Conservation (phyloP, 306 rosid genomes). For the Cyclanthera cordifolia region DNA sequence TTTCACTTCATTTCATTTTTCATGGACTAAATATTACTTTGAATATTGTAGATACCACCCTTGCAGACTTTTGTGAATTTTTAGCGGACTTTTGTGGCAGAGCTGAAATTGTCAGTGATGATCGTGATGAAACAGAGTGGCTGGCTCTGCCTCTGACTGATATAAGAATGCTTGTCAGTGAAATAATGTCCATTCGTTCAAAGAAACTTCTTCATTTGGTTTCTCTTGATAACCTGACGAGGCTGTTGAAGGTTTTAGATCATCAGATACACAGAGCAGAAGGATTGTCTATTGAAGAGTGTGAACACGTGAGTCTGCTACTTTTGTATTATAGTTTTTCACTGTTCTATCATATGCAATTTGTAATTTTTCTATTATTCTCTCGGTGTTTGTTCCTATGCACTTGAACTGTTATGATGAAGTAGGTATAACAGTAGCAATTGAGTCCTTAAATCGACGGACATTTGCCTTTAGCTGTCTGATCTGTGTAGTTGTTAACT, state of each 20-base stretch:
- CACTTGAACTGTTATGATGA: not conserved
- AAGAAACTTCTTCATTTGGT: conserved; percentile 71
- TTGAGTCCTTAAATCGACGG: not conserved
- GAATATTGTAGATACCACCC: conserved; percentile 37
- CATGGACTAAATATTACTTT: conserved; percentile 14
- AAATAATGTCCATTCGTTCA: conserved; percentile 65
- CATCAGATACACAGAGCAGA: conserved; percentile 95
- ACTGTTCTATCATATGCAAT: not conserved
- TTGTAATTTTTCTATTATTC: conserved; percentile 3
- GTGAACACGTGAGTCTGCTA: conserved; percentile 57
- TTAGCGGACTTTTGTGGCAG: conserved; percentile 66
- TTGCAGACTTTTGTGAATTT: conserved; percentile 51
- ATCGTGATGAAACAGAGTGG: conserved; percentile 91
- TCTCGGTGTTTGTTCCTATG: not conserved
- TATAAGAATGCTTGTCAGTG: conserved; percentile 70
- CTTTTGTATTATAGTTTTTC: conserved; percentile 2
- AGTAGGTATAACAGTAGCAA: not conserved
- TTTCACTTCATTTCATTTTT: conserved; percentile 1
- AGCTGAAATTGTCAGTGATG: conserved; percentile 59
- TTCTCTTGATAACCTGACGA: conserved; percentile 66
- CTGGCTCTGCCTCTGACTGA: conserved; percentile 64
- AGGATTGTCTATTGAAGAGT: conserved; percentile 79
- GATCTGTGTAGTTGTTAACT: not conserved
- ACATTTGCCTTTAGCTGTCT: not conserved
- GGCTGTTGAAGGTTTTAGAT: conserved; percentile 73